Conservation (phyloP, 768 basidiomycete genomes). For the Sarcomyxa edulis region DNA sequence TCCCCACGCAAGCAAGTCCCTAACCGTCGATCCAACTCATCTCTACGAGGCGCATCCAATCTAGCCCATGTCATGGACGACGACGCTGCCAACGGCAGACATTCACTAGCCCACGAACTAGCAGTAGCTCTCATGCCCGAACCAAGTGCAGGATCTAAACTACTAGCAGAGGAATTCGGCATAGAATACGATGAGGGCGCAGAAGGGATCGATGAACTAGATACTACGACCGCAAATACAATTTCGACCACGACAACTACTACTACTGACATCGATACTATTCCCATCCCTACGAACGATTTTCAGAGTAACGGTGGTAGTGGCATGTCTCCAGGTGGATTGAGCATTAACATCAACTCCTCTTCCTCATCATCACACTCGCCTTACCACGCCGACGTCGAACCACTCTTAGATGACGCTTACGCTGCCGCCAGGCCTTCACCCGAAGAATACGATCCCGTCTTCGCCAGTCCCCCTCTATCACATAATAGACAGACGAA, state of each 20-base stretch:
- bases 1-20: too few relatives aligned
- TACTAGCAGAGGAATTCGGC: conserved; percentile 84
- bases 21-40: conserved; percentile 45
- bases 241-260: conserved; percentile 22
- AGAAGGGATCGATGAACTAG: conserved; percentile 65
- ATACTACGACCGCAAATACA: conserved; percentile 25
- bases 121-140: conserved; percentile 87
- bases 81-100: conserved; percentile 42
- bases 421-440: conserved; percentile 15
- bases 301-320: too few relatives aligned
- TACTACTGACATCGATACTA: too few relatives aligned
- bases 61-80: conserved; percentile 29
- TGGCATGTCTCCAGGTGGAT: conserved; percentile 15
- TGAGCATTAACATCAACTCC: too few relatives aligned
- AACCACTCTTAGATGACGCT: conserved; percentile 22
- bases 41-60: conserved; percentile 38
- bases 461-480: conserved; percentile 32
- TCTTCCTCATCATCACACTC: too few relatives aligned
- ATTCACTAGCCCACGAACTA: conserved; percentile 83
- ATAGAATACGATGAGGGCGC: conserved; percentile 87
- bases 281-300: too few relatives aligned
- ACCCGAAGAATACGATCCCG: conserved; percentile 27
- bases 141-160: conserved; percentile 68
- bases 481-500: conserved; percentile 23
- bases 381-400: conserved; percentile 41